These are phyloP conservation scores for Pythium brachiatum DNA, from an alignment of 352 stramenopile species.

Conservation along the genomic window DNA sequence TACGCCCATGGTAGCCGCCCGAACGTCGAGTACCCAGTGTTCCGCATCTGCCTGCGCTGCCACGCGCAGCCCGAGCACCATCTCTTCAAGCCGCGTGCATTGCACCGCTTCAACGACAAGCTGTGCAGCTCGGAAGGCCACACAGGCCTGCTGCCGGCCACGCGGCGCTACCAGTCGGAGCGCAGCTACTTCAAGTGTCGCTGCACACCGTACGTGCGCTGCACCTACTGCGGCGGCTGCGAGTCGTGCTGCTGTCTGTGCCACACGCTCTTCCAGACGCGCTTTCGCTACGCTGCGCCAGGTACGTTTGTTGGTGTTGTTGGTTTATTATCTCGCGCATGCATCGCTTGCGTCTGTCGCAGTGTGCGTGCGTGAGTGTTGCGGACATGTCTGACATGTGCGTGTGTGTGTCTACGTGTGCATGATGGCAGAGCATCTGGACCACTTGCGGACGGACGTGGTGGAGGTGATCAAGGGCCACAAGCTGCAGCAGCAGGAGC, in stretches of 20 bases:
- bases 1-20: conserved; percentile 52
- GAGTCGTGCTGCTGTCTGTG: conserved; percentile 81
- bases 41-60: conserved; percentile 72
- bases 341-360: conserved; percentile 4
- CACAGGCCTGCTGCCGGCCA: conserved; percentile 59
- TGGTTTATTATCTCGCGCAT: too few relatives aligned
- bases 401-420: background rate
- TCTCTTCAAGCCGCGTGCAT: conserved; percentile 61
- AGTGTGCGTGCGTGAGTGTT: background rate
- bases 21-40: conserved; percentile 65
- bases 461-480: conserved; percentile 46
- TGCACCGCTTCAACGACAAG: conserved; percentile 64
- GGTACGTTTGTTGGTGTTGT: conserved; percentile 61
- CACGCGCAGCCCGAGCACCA: conserved; percentile 69
- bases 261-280: conserved; percentile 86
- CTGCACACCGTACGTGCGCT: conserved; percentile 57
- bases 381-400: background rate
- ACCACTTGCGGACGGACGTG: conserved; percentile 37
- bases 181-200: conserved; percentile 74
- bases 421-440: conserved; percentile 26
- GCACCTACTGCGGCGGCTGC: conserved; percentile 68
- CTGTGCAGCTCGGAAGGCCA: conserved; percentile 73
- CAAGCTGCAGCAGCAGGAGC: conserved; percentile 27
- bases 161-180: conserved; percentile 60
- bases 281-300: conserved; percentile 70